phyloP scores from a whole-genome alignment of 2,329 filamentous ascomycete species.

The Aspergillus texensis region DNA sequence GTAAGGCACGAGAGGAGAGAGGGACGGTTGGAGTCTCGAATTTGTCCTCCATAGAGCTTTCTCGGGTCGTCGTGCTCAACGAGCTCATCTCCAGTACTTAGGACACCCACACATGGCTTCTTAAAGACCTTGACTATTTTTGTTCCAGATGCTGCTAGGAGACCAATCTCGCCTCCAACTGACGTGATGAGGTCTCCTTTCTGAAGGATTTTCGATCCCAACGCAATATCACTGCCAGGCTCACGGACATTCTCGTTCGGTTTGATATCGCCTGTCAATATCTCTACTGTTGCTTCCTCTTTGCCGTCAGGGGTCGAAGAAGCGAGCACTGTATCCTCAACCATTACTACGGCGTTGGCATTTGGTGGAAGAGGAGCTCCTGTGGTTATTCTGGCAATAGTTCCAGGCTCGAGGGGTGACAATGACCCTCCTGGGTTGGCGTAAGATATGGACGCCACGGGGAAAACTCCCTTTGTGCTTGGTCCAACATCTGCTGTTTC shows the following conservation, averaged over 20 bases:
- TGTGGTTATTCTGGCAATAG: constrained; percentile 89
- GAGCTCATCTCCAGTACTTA: constrained; percentile 95
- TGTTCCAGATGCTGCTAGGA: constrained; percentile 83
- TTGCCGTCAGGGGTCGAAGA: constrained; percentile 74
- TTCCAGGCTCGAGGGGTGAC: constrained; percentile 65
- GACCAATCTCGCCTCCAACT: constrained; percentile 85
- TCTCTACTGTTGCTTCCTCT: constrained; percentile 87
- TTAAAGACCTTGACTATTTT: constrained; percentile 71
- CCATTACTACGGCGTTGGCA: constrained; percentile 92
- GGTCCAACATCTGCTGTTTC: constrained; percentile 54
- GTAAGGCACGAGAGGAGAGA: constrained; percentile 77
- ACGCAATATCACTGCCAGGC: constrained; percentile 80
- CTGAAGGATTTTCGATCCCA: constrained; percentile 69
- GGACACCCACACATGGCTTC: constrained; percentile 77
- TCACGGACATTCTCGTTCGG: constrained; percentile 87
- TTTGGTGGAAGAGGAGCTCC: constrained; percentile 87
- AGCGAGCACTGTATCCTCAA: constrained; percentile 84
- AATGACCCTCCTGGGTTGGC: constrained; percentile 72
- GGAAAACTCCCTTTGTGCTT: constrained; percentile 76
- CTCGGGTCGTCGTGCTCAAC: constrained; percentile 69
- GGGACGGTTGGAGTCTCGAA: constrained; percentile 89
- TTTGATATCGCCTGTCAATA: constrained; percentile 74
- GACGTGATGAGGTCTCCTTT: constrained; percentile 83
- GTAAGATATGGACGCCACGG: constrained; percentile 84
- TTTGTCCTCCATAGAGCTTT: constrained; percentile 73